These are phyloP conservation scores for Ajuga reptans DNA, from an alignment of 305 asterid genomes.

Conservation along the genomic window DNA sequence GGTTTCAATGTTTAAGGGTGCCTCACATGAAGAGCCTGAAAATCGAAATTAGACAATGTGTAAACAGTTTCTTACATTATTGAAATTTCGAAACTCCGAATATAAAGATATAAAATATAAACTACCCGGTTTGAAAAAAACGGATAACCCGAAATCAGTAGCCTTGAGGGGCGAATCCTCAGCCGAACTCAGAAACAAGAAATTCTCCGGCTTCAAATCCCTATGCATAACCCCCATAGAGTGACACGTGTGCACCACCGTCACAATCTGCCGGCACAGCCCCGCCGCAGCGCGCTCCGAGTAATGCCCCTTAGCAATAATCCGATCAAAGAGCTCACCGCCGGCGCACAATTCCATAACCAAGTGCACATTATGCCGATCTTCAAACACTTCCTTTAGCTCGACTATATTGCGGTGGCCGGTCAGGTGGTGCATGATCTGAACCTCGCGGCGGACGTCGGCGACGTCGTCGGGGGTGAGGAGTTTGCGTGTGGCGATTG, in stretches of 20 bases:
- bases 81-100: too few relatives aligned
- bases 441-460: conserved; percentile 85
- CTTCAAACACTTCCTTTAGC: conserved; percentile 67
- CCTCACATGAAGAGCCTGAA: too few relatives aligned
- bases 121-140: conserved; percentile 46
- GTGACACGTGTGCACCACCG: conserved; percentile 71
- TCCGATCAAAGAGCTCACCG: conserved; percentile 78
- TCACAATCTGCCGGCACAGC: conserved; percentile 72
- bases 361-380: conserved; percentile 52
- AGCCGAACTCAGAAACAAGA: conserved; percentile 29
- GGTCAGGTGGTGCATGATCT: conserved; percentile 85
- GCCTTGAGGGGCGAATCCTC: conserved; percentile 45
- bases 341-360: conserved; percentile 79
- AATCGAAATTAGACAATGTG: neutral
- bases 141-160: conserved; percentile 36
- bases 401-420: conserved; percentile 74
- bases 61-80: neutral
- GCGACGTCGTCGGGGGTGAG: conserved; percentile 55
- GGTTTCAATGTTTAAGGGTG: too few relatives aligned
- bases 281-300: conserved; percentile 83
- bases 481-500: conserved; percentile 72
- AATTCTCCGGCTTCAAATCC: conserved; percentile 37
- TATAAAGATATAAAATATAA: neutral
- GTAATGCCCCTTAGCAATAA: conserved; percentile 65
- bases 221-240: conserved; percentile 41